Percentiles rank a stretch among this genome's conserved stretches.
These are phyloP conservation scores for Ambrosia hybrid DNA, from an alignment of 140 eudicot species.

Conservation along the genomic window DNA sequence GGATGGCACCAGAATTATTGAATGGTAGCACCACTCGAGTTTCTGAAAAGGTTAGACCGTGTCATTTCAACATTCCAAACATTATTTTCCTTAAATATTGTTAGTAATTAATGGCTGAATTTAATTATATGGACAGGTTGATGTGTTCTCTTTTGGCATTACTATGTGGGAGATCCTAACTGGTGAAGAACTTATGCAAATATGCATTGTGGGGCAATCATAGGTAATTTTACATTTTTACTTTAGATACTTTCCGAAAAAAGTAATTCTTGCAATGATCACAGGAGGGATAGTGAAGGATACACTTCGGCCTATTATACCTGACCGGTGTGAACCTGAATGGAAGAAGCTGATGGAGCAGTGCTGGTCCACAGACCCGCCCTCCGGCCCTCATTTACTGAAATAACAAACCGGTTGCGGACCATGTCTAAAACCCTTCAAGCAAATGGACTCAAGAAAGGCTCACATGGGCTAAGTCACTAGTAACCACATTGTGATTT, in stretches of 20 bases:
- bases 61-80: neutral
- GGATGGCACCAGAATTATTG: slow-evolving; percentile 21
- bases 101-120: neutral
- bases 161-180: slow-evolving; percentile 80
- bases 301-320: slow-evolving; percentile 81
- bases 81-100: neutral
- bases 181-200: slow-evolving; percentile 70
- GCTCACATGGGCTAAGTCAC: slow-evolving; percentile 26
- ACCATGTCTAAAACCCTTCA: slow-evolving; percentile 59
- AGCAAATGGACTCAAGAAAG: slow-evolving; percentile 46
- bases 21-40: slow-evolving; percentile 17
- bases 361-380: slow-evolving; percentile 82
- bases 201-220: slow-evolving; percentile 81
- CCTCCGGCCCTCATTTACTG: slow-evolving; percentile 76
- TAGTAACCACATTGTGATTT: slow-evolving; percentile 15
- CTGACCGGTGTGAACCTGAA: slow-evolving; percentile 68
- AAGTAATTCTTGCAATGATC: slow-evolving; percentile 4
- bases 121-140: slow-evolving; percentile 44
- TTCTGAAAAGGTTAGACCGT: slow-evolving; percentile 9
- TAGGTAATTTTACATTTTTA: slow-evolving; percentile 40
- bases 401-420: slow-evolving; percentile 64
- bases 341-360: slow-evolving; percentile 93
- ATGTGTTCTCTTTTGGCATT: slow-evolving; percentile 77
- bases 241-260: neutral
- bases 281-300: slow-evolving; percentile 89